Evolutionary conservation across 305 asterid genomes (phyloP), one percentile per base, ranked within the genome.

Genomic region (Solanum aculeatissimum): DNA sequence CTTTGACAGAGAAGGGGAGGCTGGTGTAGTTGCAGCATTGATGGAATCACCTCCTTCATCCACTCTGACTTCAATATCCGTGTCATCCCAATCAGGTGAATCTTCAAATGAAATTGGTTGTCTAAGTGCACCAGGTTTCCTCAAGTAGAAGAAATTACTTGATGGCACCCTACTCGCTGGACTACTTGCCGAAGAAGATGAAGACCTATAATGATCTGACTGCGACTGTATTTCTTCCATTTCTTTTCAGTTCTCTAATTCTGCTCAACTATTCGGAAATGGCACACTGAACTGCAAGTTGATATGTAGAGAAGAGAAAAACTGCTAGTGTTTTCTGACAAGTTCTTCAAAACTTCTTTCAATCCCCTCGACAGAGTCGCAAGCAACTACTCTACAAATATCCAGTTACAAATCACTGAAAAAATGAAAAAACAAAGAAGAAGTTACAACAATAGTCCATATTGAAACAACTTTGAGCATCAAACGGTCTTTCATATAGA

Each of bases 201-300:
- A 95, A 70, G 99, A 97, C 85, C 98, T 89, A 71, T 97, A 97
- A 77, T 93, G 98, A 91, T 97, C 99, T 0, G 98, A 92, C 35
- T 95, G 99, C 35, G 98, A 92, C 82, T 95, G 99, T 90, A 97
- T 97, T 88, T 97, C 99, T 90, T 97, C 98, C 99, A 97, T 97
- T 85, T 53, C n/a, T 29, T 85, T 83, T 81, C 45, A 35, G 84
- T 83, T 69, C 77, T 62, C 25, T 5, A 29, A 65, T 82, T 68
- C 77, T 62, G 38, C 19, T 18, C 47, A 82, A 45, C 84, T 69
- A 40, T 15, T 42, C 54, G 6, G 19, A 70, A 35, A 70, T 40
- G 54, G 12, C 12, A 70, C 54, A 1, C 53, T 40, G 11, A 40
- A 38, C 51, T 70, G 29, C 32, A 40, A 70, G 32, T 70, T 69